Base-by-base conservation (phyloP, 2,329 filamentous ascomycete species). In the Ophiostoma tasmaniense region DNA sequence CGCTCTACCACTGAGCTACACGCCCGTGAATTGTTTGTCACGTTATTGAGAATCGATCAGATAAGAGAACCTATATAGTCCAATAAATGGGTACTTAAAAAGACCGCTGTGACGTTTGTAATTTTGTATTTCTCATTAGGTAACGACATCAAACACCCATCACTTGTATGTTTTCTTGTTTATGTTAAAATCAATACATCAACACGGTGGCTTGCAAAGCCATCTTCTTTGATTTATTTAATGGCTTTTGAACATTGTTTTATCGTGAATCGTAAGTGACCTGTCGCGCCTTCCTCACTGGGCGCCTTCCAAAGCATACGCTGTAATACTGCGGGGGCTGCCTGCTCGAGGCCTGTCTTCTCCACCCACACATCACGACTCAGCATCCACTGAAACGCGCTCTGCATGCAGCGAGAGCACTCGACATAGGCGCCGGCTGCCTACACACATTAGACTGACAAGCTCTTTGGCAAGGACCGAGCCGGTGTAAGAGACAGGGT, bases 1-100 rank as follows among this genome's bases (percentile, higher is more conserved):
- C 69, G 69, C 69, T 70, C 69, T 70, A 70, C 69, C 69, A 70
- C 69, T 70, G 69, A 70, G 69, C 69, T 70, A 70, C 69, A 66
- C 67, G 69, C 66, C 69, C 69, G 55, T 70, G 64, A 64, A 64
- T 13, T 11, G 17, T 64, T 64, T 30, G 61, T 64, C 61, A 22
- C 10, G 33, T 64, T 64, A 20, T 64, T 52, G 66, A 17, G 14
- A 39, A 3, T 4, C 6, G 14, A 1, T 13, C 50, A 13, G 2
- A 22, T 13, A 55, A 55, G n/a, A 25, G 22, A 10, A 3, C 8
- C 8, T 55, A 55, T 55, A 55, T 55, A 13, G 50, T 10, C 50
- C 50, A 5, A 13, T 55, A 13, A 25, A 11, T 10, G n/a, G n/a
- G 22, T 25, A 55, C 50, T 13, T 25, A 6, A 25, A 5, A n/a